Conservation (phyloP, 257 asterid species). For the Solanum infundibuliforme region DNA sequence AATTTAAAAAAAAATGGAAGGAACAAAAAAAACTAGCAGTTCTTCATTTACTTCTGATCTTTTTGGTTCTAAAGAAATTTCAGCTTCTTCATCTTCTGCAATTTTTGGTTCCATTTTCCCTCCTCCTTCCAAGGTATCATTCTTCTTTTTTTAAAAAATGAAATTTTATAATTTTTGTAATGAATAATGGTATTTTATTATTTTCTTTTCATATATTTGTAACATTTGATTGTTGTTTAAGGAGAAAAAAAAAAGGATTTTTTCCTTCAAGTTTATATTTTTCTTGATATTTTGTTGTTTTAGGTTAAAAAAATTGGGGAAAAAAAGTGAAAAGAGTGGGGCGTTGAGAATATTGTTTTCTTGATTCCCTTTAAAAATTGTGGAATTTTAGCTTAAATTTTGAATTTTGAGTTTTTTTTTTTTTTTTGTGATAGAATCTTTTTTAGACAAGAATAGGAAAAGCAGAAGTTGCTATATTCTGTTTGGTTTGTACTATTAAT, state of each 20-base stretch:
- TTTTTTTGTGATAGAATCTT: not conserved
- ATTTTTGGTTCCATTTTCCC: slow-evolving; percentile 57
- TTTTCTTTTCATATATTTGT: not conserved
- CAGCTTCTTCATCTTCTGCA: slow-evolving; percentile 39
- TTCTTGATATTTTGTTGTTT: not conserved
- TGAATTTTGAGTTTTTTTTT: not conserved
- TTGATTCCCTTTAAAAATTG: not conserved
- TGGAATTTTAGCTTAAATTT: not conserved
- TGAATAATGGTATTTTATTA: not conserved
- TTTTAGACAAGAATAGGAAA: not conserved
- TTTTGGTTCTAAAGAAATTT: slow-evolving; percentile 60
- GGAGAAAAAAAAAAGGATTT: not conserved
- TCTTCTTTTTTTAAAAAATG: not conserved
- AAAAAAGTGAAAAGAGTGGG: not conserved
- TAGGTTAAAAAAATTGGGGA: not conserved
- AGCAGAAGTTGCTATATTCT: not conserved
- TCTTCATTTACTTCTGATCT: slow-evolving; percentile 83
- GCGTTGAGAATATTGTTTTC: not conserved
- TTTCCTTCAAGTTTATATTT: not conserved
- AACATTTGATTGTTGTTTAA: not conserved
- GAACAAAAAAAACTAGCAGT: slow-evolving; percentile 48
- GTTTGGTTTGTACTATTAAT: not conserved
- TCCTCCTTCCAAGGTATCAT: slow-evolving; percentile 48
- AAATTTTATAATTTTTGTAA: not conserved
- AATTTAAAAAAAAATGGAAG: slow-evolving; percentile 38